Evolutionary conservation across 345 rosid species (phyloP), one percentile per base, ranked within the genome.

Genomic region (Melastoma malabathricum): DNA sequence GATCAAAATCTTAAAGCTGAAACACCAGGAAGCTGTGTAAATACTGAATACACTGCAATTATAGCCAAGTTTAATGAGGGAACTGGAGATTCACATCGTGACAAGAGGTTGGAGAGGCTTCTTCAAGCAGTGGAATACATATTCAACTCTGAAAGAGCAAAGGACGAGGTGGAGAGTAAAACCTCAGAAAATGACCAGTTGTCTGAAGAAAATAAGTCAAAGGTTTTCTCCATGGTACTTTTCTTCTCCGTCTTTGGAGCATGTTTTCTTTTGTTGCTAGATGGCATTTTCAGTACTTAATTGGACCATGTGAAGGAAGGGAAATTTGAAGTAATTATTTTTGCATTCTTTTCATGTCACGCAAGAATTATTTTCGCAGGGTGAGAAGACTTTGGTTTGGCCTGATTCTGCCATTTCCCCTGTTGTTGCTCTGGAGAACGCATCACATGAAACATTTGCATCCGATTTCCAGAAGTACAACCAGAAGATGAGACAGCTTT

Each of bases 81-180:
- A 45, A 93, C 95, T 12, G 94, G 89, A 55, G 83, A 83, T 58
- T 57, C 68, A 15, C 86, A 66, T 61, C 95, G 97, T 50, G 94
- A 93, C 70, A 85, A 76, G 72, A 79, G 97, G 75, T 61, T 93
- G 75, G 94, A 72, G 62, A 85, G 68, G 79, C 99, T 93, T 66
- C 81, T 88, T 62, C 86, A 83, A 59, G 77, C 76, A 57, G 65
- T 93, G 49, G 84, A 78, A 56, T 72, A 76, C 57, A 64, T 85
- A 46, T 88, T 94, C 67, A 65, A 51, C 51, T 52, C 69, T 52
- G 67, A 78, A 55, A 78, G 67, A 52, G 52, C 55, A 43, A 68
- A 67, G 25, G 49, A 59, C 23, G 73, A 51, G 20, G 75, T 66
- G 49, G 73, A 61, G 27, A 73, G 43, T 45, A 73, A 70, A 45